Evolutionary conservation across 768 basidiomycete species (phyloP).

Genomic region (Suillus occidentalis): DNA sequence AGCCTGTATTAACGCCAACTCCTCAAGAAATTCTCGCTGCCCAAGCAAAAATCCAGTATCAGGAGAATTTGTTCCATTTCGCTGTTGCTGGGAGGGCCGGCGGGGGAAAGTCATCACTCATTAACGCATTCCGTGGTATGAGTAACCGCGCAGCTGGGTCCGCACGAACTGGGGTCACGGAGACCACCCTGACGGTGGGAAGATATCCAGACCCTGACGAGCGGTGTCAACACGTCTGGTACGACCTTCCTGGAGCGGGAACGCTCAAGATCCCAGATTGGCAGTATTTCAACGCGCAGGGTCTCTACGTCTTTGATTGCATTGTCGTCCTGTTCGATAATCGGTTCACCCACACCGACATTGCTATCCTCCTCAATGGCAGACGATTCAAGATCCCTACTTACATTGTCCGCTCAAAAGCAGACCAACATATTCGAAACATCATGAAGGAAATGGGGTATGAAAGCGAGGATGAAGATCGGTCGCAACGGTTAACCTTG

Average conservation of each 20-base stretch:
- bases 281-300: constrained; percentile 31
- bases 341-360: constrained; percentile 16
- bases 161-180: constrained; percentile 24
- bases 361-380: constrained; percentile 15
- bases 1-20: constrained; percentile 18
- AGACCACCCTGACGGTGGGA: constrained; percentile 20
- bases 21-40: constrained; percentile 13
- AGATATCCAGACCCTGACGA: constrained; percentile 25
- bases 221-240: constrained; percentile 22
- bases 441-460: constrained; percentile 11
- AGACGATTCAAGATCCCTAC: constrained; percentile 16
- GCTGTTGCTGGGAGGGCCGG: constrained; percentile 28
- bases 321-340: constrained; percentile 18
- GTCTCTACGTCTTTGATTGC: constrained; percentile 21
- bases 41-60: constrained; percentile 9
- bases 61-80: constrained; percentile 26
- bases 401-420: constrained; percentile 19
- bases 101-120: constrained; percentile 31
- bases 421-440: constrained; percentile 16
- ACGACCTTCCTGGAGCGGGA: constrained; percentile 30
- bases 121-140: constrained; percentile 31
- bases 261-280: constrained; percentile 25
- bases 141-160: constrained; percentile 16
- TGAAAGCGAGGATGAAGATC: constrained; percentile 11
- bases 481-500: constrained; percentile 7